These are phyloP conservation scores for Hydrangea macrophylla DNA, from an alignment of 148 eudicot genomes.

Conservation along the genomic window DNA sequence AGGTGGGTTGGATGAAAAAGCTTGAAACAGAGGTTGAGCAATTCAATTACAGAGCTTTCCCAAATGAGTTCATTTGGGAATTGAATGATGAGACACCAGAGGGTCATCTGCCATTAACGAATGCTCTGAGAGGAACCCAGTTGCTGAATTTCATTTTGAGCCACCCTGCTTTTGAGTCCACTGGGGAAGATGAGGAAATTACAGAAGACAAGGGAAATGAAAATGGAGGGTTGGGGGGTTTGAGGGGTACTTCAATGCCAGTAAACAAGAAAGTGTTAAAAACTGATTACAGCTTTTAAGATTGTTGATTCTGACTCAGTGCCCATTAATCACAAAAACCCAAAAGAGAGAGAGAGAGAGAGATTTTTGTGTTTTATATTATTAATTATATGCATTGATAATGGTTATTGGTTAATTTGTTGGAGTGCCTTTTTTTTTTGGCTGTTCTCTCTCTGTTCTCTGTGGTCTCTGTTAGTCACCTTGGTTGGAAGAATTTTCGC, in stretches of 20 bases:
- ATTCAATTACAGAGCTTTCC: slow-evolving; percentile 78
- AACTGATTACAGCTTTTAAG: slow-evolving; percentile 57
- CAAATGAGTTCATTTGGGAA: slow-evolving; percentile 81
- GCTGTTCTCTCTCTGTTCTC: too few species aligned
- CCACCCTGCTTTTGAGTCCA: slow-evolving; percentile 75
- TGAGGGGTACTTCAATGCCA: slow-evolving; percentile 27
- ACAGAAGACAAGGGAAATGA: slow-evolving; percentile 3
- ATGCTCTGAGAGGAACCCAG: slow-evolving; percentile 90
- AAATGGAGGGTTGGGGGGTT: slow-evolving; percentile 12
- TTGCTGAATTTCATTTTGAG: slow-evolving; percentile 49
- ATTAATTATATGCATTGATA: too few species aligned
- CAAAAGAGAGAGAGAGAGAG: too few species aligned
- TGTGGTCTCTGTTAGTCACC: too few species aligned
- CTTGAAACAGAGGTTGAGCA: slow-evolving; percentile 81
- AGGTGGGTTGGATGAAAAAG: slow-evolving; percentile 93
- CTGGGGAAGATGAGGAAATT: neutral
- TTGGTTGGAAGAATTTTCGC: too few species aligned
- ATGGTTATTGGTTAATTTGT: too few species aligned
- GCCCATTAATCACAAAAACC: neutral
- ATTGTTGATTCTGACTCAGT: too few species aligned
- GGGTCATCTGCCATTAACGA: slow-evolving; percentile 89
- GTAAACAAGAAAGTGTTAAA: slow-evolving; percentile 47
- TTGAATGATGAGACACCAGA: slow-evolving; percentile 52
- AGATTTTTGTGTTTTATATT: too few species aligned
- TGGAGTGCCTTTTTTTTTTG: too few species aligned